A percentile compares a stretch with the other conserved stretches of the same genome.
These are phyloP conservation scores for Neofusicoccum cordaticola DNA, from an alignment of 2,329 filamentous ascomycete genomes.

Conservation along the genomic window DNA sequence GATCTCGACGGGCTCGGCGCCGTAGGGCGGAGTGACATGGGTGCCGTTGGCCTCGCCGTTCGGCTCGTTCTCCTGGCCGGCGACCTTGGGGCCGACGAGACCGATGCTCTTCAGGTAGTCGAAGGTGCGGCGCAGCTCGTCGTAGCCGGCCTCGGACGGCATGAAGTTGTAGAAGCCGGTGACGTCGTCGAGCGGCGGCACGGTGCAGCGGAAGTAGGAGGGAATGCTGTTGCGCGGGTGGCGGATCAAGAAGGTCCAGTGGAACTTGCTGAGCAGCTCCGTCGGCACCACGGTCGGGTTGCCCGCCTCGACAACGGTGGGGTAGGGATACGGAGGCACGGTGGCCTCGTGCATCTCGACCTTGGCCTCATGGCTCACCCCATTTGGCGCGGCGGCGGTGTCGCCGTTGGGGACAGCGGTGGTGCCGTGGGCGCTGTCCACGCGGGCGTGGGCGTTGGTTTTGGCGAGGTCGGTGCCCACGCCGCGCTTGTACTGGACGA, in stretches of 20 bases:
- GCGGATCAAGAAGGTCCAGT: constrained; percentile 95
- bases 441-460: constrained; percentile 20
- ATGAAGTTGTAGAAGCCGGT: constrained; percentile 88
- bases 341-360: constrained; percentile 11
- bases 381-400: constrained; percentile 26
- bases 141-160: constrained; percentile 84
- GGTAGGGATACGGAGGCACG: constrained; percentile 56
- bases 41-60: constrained; percentile 4
- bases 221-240: constrained; percentile 90
- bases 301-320: constrained; percentile 57
- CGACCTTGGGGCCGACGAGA: constrained; percentile 67
- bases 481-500: constrained; percentile 58
- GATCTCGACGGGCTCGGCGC: constrained; percentile 56
- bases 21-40: constrained; percentile 19
- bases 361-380: constrained; percentile 28
- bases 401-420: constrained; percentile 22
- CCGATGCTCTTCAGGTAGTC: constrained; percentile 72
- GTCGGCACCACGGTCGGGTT: constrained; percentile 86
- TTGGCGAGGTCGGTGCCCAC: constrained; percentile 53
- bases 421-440: constrained; percentile 31
- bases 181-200: constrained; percentile 76
- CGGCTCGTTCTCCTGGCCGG: constrained; percentile 37
- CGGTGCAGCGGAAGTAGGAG: constrained; percentile 90
- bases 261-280: constrained; percentile 72
- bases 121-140: constrained; percentile 81